Evolutionary conservation across 148 eudicot species (phyloP), one percentile per base, ranked within the genome.

Genomic region (Arctostaphylos glauca): DNA sequence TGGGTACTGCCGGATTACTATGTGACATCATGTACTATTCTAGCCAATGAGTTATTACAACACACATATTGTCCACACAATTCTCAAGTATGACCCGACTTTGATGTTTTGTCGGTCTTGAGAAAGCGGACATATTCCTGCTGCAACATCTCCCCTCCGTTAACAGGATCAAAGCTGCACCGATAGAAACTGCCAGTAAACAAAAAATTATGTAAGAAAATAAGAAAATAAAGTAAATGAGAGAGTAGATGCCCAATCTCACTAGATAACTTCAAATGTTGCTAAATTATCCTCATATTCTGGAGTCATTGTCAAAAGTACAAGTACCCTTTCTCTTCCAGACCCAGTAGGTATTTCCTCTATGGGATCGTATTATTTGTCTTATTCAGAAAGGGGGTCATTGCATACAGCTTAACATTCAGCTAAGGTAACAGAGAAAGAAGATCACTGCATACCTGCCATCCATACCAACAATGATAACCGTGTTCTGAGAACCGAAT

Each of bases 91-190:
- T 31, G 13, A 4, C 41, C 48, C 83, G 88, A 93, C 82, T 88
- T 86, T 12, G 89, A 79, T 84, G 79, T 85, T 38, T 80, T 84
- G 80, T 93, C 93, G 14, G 94, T 87, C 88, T 92, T 93, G 83
- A 93, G 91, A 85, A 96, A 94, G 56, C 93, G 93, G 44, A 94
- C 86, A 70, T 90, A 91, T 81, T 96, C 99, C 86, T 88, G 88
- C 86, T 93, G 98, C 38, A 92, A 88, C 98, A 96, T 94, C 74
- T 85, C 87, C 81, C 98, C 99, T 79, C 97, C 98, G 66, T 92
- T 91, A 84, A 90, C 90, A 66, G 91, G 94, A 90, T 96, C 95
- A 81, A 91, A 93, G 77, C 91, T 84, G 91, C 94, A 94, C 90
- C 91, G 89, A 79, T 93, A 94, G 88, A 93, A 96, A 81, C 98